Percentiles rank a stretch among this genome's conserved stretches.
Evolutionary conservation across 192 early-diverging fungal genomes (phyloP).

Genomic region (Linnemannia exigua): DNA sequence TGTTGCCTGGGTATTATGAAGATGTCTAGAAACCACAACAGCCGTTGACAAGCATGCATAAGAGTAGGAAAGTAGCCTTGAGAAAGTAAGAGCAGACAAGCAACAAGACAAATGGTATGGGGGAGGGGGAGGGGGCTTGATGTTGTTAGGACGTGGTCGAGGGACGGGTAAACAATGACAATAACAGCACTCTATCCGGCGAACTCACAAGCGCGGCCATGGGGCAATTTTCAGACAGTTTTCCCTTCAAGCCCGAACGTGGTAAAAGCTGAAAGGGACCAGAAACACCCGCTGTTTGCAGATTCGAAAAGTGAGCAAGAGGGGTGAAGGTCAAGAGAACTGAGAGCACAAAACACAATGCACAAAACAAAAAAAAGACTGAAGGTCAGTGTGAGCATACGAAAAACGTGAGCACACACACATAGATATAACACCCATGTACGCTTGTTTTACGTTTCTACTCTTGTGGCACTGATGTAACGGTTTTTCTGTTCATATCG

Average conservation of each 20-base stretch:
- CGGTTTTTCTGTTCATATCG: background rate
- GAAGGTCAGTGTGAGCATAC: background rate
- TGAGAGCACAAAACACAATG: background rate
- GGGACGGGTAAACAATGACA: background rate
- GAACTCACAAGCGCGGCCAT: no score
- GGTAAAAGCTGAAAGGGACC: background rate
- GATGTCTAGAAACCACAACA: no score
- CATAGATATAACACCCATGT: no score
- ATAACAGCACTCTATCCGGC: no score
- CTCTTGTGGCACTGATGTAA: background rate
- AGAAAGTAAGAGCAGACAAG: no score
- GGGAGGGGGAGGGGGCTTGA: no score
- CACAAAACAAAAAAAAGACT: background rate
- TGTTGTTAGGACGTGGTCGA: no score
- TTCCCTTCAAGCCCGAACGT: background rate
- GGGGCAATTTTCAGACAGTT: background rate
- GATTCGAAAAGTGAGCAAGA: no score
- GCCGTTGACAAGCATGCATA: no score
- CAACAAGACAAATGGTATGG: no score
- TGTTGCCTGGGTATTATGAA: no score
- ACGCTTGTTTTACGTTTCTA: background rate
- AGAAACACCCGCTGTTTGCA: background rate
- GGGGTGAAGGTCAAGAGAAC: background rate
- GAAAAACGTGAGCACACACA: conserved; percentile 3
- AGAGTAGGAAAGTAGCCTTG: no score